phyloP scores from a whole-genome alignment of 1,284 basidiomycete genomes.

The Trichosporon coremiiforme region DNA sequence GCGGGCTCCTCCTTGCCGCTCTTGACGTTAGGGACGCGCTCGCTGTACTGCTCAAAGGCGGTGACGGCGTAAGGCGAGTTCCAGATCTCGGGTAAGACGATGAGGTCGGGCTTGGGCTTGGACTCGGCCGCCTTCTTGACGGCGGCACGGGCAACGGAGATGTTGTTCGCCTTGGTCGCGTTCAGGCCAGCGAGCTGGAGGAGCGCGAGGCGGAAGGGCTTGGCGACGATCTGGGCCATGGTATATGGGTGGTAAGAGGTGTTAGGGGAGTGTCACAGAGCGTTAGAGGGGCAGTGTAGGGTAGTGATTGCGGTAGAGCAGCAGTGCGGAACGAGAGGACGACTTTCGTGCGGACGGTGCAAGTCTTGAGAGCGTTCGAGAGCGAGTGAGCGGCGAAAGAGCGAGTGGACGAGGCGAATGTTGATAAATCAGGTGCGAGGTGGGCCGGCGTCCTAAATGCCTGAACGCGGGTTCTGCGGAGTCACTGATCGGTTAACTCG shows the following conservation, averaged over 20 bases:
- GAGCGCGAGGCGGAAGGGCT: conserved; percentile 78
- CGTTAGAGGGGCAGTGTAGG: not conserved
- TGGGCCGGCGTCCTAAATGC: not conserved
- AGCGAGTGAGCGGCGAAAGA: not conserved
- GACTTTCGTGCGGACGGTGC: not conserved
- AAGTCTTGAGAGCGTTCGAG: not conserved
- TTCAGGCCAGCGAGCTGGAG: conserved; percentile 77
- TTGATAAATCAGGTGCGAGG: conserved; percentile 11
- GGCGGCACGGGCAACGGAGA: conserved; percentile 76
- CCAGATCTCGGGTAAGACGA: conserved; percentile 96
- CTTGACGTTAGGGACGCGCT: conserved; percentile 65
- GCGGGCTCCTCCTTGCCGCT: conserved; percentile 23
- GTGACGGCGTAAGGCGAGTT: conserved; percentile 93
- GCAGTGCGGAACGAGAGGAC: not conserved
- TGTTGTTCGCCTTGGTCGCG: conserved; percentile 70
- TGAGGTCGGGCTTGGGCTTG: conserved; percentile 66
- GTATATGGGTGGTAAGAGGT: conserved; percentile 16
- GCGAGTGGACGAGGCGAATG: not conserved
- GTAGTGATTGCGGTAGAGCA: conserved; percentile 1
- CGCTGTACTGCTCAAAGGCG: conserved; percentile 81
- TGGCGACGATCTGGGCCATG: conserved; percentile 55
- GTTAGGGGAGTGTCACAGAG: not conserved
- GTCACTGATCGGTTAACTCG: not conserved
- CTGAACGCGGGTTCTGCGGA: not conserved
- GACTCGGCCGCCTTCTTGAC: conserved; percentile 67